Evolutionary conservation across 768 basidiomycete species (phyloP).

Genomic region (Sistotremastrum niveocremeum): DNA sequence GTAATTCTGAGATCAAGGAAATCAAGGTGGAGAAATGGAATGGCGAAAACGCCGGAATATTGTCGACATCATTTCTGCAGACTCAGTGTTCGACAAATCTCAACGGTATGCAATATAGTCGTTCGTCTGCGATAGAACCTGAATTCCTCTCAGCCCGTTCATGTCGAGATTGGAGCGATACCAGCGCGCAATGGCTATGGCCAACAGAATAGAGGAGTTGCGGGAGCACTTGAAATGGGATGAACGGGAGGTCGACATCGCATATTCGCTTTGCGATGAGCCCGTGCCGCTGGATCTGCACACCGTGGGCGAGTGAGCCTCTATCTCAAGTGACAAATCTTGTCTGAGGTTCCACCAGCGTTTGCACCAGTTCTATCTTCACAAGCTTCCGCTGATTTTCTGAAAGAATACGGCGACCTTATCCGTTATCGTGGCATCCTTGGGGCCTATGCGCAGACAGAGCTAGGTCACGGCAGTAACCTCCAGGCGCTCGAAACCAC

Average conservation of each 20-base stretch:
- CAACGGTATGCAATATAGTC: constrained; percentile 25
- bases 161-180: constrained; percentile 45
- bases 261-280: constrained; percentile 39
- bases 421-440: constrained; percentile 44
- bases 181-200: constrained; percentile 37
- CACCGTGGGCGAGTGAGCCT: constrained; percentile 17
- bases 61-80: constrained; percentile 32
- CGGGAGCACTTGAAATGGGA: constrained; percentile 41
- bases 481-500: constrained; percentile 60
- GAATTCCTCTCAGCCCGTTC: constrained; percentile 29
- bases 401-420: constrained; percentile 37
- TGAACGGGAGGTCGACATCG: constrained; percentile 29
- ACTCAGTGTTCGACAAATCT: constrained; percentile 48
- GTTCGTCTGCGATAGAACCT: too few relatives aligned
- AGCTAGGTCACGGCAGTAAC: constrained; percentile 68
- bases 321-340: constrained; percentile 15
- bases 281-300: constrained; percentile 33
- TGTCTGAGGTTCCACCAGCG: constrained; percentile 13
- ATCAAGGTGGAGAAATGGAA: constrained; percentile 32
- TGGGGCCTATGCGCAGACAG: constrained; percentile 65
- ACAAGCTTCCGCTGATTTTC: constrained; percentile 43
- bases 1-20: not conserved
- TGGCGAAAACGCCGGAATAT: constrained; percentile 39
- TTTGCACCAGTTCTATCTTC: constrained; percentile 57
- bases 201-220: constrained; percentile 47